Percentiles rank a stretch among this genome's conserved stretches.
Conservation (phyloP, 2,329 filamentous ascomycete species). For the Blumeriella jaapii region DNA sequence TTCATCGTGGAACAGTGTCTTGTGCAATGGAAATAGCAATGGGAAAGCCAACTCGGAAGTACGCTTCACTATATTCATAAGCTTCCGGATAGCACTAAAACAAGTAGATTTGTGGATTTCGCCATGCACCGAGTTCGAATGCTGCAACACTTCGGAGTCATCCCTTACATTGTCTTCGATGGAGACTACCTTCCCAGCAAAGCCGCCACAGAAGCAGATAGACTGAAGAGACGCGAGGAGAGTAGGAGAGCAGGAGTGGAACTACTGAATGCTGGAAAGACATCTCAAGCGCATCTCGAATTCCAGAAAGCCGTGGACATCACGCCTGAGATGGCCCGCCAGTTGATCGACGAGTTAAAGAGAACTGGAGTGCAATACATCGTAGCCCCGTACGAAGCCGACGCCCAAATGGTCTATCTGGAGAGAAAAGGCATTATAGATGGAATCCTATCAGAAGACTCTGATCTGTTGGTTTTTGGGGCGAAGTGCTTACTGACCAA, state of each 20-base stretch:
- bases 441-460: conserved; percentile 92
- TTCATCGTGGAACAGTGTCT: conserved; percentile 82
- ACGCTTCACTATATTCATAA: conserved; percentile 25
- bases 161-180: conserved; percentile 92
- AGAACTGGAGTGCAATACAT: conserved; percentile 69
- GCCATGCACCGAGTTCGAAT: conserved; percentile 85
- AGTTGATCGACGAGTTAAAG: conserved; percentile 86
- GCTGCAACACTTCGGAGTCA: conserved; percentile 86
- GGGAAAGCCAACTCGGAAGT: conserved; percentile 81
- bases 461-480: conserved; percentile 89
- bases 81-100: conserved; percentile 2
- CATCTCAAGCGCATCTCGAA: conserved; percentile 68
- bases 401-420: conserved; percentile 91
- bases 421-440: conserved; percentile 74
- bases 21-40: conserved; percentile 87
- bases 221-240: conserved; percentile 64
- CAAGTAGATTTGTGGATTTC: conserved; percentile 70
- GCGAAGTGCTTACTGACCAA: conserved; percentile 87
- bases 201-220: conserved; percentile 68
- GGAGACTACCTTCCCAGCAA: conserved; percentile 94
- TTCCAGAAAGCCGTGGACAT: conserved; percentile 93
- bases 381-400: conserved; percentile 94
- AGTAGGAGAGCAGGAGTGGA: conserved; percentile 67
- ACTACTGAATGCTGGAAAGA: conserved; percentile 69
- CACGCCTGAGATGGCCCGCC: conserved; percentile 87